These are phyloP conservation scores for Podospora fimiseda DNA, from an alignment of 495 filamentous ascomycete genomes.

Conservation along the genomic window DNA sequence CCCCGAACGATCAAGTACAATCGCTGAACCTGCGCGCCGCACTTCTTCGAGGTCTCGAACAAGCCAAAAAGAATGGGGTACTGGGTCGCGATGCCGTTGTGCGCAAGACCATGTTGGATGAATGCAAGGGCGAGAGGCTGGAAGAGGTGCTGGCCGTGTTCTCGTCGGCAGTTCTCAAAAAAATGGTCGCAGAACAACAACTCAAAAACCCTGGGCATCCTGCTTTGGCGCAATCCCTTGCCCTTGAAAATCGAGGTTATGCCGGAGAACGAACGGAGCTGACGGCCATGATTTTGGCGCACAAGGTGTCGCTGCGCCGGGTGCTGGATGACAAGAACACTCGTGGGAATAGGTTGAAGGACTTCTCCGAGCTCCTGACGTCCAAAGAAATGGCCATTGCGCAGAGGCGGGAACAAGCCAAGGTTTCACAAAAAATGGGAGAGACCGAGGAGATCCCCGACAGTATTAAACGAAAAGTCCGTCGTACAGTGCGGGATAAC, in stretches of 20 bases:
- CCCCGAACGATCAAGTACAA: conserved; percentile 76
- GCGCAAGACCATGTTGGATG: conserved; percentile 86
- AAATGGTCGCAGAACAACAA: conserved; percentile 45
- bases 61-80: conserved; percentile 78
- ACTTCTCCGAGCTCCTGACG: conserved; percentile 56
- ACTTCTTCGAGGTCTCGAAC: conserved; percentile 68
- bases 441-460: conserved; percentile 26
- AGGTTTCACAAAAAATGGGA: conserved; percentile 15
- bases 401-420: conserved; percentile 37
- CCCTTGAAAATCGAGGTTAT: conserved; percentile 55
- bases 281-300: conserved; percentile 62
- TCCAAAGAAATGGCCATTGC: conserved; percentile 37
- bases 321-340: conserved; percentile 50
- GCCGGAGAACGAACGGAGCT: conserved; percentile 54
- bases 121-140: conserved; percentile 77
- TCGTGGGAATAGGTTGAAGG: conserved; percentile 41
- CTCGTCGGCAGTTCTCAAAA: conserved; percentile 72
- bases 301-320: conserved; percentile 56
- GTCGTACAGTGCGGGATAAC: conserved; percentile 54
- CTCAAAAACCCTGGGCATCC: conserved; percentile 26
- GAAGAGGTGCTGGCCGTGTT: conserved; percentile 75
- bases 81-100: conserved; percentile 70
- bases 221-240: conserved; percentile 52
- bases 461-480: conserved; percentile 35
- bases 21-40: conserved; percentile 84